Percentiles rank a stretch among this genome's conserved stretches.
These are phyloP conservation scores for Limnanthes douglasii DNA, from an alignment of 345 rosid species.

Conservation along the genomic window DNA sequence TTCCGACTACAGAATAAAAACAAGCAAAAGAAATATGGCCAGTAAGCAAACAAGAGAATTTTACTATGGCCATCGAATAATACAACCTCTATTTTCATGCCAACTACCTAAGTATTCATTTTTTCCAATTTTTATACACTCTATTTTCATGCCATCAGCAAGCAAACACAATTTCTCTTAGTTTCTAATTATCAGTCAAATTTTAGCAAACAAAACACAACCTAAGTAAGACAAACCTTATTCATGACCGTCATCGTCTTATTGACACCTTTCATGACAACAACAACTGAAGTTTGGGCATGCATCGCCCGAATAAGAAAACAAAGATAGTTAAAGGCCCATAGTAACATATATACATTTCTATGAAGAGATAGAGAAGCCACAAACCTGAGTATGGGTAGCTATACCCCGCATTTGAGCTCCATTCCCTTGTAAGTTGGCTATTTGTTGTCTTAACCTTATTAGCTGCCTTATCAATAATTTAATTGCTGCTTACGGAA, in stretches of 20 bases:
- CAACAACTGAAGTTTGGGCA: constrained; percentile 84
- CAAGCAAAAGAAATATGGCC: constrained; percentile 3
- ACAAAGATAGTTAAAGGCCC: constrained; percentile 4
- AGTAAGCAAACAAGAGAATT: no score
- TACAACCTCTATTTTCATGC: background rate
- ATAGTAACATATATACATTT: background rate
- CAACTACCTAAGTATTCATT: no score
- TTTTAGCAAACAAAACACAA: no score
- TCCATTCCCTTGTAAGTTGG: constrained; percentile 82
- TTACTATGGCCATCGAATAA: background rate
- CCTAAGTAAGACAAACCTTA: constrained; percentile 60
- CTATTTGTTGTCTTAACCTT: constrained; percentile 85
- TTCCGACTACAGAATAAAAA: constrained; percentile 51
- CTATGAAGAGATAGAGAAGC: background rate
- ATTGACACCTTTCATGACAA: constrained; percentile 80
- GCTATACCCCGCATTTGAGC: constrained; percentile 99
- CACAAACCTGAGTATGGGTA: constrained; percentile 85
- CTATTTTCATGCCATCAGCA: no score
- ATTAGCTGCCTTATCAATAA: constrained; percentile 69
- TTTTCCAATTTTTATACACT: no score
- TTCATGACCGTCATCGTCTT: constrained; percentile 85
- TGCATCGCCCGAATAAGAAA: constrained; percentile 61
- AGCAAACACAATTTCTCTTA: no score
- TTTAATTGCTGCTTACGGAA: constrained; percentile 73
- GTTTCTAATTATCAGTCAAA: no score